These are phyloP conservation scores for Candida pini DNA, from an alignment of 805 yeast species.

Conservation along the genomic window DNA sequence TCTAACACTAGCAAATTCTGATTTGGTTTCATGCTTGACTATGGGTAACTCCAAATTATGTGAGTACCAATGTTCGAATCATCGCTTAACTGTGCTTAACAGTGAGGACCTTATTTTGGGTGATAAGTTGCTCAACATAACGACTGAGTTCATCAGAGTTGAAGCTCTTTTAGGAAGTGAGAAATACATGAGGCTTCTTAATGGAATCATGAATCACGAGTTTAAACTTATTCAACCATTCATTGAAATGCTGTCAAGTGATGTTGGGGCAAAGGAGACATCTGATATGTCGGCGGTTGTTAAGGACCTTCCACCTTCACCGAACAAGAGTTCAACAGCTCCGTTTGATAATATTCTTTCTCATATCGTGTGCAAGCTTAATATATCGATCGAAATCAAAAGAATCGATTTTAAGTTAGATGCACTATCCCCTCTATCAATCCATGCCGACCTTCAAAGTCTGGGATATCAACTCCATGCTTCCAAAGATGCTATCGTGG, in stretches of 20 bases:
- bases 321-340: no score
- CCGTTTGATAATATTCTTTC: no score
- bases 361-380: no score
- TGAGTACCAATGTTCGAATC: slow-evolving; percentile 11
- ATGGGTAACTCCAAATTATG: slow-evolving; percentile 10
- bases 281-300: neutral
- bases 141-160: slow-evolving; percentile 11
- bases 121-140: slow-evolving; percentile 14
- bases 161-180: slow-evolving; percentile 18
- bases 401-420: slow-evolving; percentile 9
- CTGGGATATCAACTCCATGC: slow-evolving; percentile 4
- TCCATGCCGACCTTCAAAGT: slow-evolving; percentile 9
- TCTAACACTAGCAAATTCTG: slow-evolving; percentile 6
- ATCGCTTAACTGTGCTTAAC: slow-evolving; percentile 12
- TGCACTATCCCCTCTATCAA: slow-evolving; percentile 17
- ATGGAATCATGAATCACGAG: slow-evolving; percentile 19
- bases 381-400: slow-evolving; percentile 6
- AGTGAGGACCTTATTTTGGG: slow-evolving; percentile 19
- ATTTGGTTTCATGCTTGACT: slow-evolving; percentile 1
- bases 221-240: slow-evolving; percentile 16
- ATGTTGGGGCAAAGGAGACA: neutral
- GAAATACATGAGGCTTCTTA: slow-evolving; percentile 15
- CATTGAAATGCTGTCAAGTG: slow-evolving; percentile 2
- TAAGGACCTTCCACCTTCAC: no score
- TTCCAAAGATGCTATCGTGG: slow-evolving; percentile 7